A percentile compares a stretch with the other conserved stretches of the same genome.
Evolutionary conservation across 2,329 filamentous ascomycete genomes (phyloP).

Genomic region (Pezicula radicicola): DNA sequence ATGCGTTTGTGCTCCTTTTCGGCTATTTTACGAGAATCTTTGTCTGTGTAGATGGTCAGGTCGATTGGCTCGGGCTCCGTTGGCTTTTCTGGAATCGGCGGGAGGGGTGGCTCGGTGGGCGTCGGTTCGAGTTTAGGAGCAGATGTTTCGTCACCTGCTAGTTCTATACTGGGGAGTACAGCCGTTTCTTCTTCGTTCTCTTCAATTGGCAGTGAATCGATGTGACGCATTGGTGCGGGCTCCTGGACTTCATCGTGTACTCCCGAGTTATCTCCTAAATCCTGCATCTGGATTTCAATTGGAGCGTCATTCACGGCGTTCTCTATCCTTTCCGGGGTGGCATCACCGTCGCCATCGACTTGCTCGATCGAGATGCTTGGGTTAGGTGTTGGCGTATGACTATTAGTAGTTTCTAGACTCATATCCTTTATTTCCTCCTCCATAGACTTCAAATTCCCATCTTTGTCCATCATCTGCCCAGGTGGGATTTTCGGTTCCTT

Average conservation of each 20-base stretch:
- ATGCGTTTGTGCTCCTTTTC: slow-evolving; percentile 64
- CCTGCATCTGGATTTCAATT: slow-evolving; percentile 18
- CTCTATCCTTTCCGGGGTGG: slow-evolving; percentile 25
- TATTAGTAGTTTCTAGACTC: slow-evolving; percentile 9
- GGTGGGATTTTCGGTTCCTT: slow-evolving; percentile 43
- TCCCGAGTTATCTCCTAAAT: slow-evolving; percentile 22
- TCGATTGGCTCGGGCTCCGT: slow-evolving; percentile 53
- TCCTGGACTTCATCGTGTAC: slow-evolving; percentile 21
- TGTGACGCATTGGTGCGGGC: slow-evolving; percentile 27
- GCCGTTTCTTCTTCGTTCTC: slow-evolving; percentile 20
- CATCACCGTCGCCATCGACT: slow-evolving; percentile 31
- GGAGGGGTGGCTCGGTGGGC: slow-evolving; percentile 28
- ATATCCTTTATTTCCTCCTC: slow-evolving; percentile 20
- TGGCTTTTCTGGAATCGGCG: slow-evolving; percentile 49
- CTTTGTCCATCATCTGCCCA: slow-evolving; percentile 11
- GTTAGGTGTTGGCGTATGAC: slow-evolving; percentile 9
- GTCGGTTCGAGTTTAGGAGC: slow-evolving; percentile 5
- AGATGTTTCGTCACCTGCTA: slow-evolving; percentile 3
- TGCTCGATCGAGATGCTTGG: slow-evolving; percentile 42
- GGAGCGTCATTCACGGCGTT: slow-evolving; percentile 17
- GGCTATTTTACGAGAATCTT: slow-evolving; percentile 62
- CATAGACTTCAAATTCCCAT: slow-evolving; percentile 11
- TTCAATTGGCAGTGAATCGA: slow-evolving; percentile 38
- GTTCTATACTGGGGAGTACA: not conserved
- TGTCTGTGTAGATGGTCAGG: slow-evolving; percentile 56